A percentile compares a stretch with the other conserved stretches of the same genome.
phyloP scores from a whole-genome alignment of 2,329 filamentous ascomycete genomes.

The Mariannaea sp. region DNA sequence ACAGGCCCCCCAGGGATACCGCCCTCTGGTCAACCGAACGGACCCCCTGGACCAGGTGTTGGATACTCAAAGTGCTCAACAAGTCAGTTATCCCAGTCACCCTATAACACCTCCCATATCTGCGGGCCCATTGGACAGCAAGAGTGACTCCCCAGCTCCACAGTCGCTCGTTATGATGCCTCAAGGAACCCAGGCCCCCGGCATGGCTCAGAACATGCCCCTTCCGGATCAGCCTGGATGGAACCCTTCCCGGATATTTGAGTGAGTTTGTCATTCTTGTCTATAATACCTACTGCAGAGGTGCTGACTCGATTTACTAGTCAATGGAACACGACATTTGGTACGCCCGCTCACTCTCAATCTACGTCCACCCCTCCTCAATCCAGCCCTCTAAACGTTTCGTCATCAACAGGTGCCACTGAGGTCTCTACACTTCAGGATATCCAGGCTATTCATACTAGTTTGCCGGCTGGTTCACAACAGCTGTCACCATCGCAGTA shows the following conservation, averaged over 20 bases:
- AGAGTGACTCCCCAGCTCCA: conserved; percentile 76
- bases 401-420: conserved; percentile 57
- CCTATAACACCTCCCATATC: conserved; percentile 84
- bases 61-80: conserved; percentile 56
- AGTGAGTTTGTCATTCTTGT: conserved; percentile 63
- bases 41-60: conserved; percentile 60
- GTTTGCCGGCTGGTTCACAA: conserved; percentile 52
- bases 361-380: conserved; percentile 46
- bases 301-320: conserved; percentile 50
- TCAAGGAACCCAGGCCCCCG: conserved; percentile 59
- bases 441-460: conserved; percentile 53
- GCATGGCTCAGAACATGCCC: conserved; percentile 59
- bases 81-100: conserved; percentile 71
- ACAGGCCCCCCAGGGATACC: conserved; percentile 56
- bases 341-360: conserved; percentile 59
- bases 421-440: conserved; percentile 60
- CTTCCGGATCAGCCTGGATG: conserved; percentile 70
- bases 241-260: conserved; percentile 89
- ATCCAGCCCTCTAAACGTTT: conserved; percentile 57
- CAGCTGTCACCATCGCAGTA: conserved; percentile 57
- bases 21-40: conserved; percentile 50
- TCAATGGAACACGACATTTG: conserved; percentile 95
- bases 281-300: too few species aligned
- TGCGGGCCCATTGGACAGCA: conserved; percentile 71
- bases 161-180: conserved; percentile 75